Evolutionary conservation across 805 yeast genomes (phyloP).

Genomic region (Kodamaea kaohsiungensis): DNA sequence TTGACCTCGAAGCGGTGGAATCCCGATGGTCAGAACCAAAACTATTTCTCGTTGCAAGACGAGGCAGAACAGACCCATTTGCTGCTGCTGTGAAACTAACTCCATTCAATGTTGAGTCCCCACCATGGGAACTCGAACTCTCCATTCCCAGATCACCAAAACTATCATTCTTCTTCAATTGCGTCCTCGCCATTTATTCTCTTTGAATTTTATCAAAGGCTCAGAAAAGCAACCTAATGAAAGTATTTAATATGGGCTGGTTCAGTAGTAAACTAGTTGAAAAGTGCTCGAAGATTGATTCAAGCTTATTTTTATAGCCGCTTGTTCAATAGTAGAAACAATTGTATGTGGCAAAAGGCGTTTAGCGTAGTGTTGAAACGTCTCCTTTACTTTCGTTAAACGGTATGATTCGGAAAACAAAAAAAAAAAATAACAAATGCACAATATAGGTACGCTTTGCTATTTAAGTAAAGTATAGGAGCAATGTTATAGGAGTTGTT

Average conservation of each 20-base stretch:
- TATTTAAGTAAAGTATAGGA: neutral
- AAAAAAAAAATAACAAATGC: neutral
- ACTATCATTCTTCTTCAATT: slow-evolving; percentile 3
- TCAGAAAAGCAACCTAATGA: neutral
- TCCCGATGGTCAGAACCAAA: neutral
- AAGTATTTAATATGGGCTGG: neutral
- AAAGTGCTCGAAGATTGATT: neutral
- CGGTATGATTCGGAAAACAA: neutral
- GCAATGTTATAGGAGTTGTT: neutral
- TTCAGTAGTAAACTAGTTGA: neutral
- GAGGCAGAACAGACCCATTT: neutral
- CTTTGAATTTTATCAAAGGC: neutral
- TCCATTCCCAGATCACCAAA: neutral
- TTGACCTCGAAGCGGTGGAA: neutral
- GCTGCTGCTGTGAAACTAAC: neutral
- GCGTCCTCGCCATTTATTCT: slow-evolving; percentile 1
- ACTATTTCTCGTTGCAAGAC: neutral
- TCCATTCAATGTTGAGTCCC: neutral
- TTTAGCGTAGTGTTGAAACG: neutral
- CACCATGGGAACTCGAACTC: neutral
- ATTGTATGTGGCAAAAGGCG: neutral
- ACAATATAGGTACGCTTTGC: neutral
- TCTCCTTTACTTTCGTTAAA: neutral
- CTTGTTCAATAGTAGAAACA: neutral
- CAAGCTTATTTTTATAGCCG: neutral